phyloP scores from a whole-genome alignment of 1,284 basidiomycete genomes.

The Leccinum glutinopallens region DNA sequence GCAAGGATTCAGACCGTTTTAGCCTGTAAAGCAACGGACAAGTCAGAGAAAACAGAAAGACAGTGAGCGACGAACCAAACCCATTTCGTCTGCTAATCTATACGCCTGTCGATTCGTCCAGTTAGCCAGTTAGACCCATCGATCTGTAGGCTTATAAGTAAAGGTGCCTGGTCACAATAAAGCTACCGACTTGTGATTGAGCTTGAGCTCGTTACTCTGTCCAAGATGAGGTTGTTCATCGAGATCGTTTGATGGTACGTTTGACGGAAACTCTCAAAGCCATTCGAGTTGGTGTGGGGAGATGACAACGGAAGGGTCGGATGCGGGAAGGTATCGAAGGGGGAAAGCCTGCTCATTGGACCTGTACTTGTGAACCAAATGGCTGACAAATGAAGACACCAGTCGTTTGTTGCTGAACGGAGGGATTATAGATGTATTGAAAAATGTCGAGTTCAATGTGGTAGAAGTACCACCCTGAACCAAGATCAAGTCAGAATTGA shows the following conservation, averaged over 20 bases:
- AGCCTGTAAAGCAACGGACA: too few species aligned
- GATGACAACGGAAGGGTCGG: conserved; percentile 14
- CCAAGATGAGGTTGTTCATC: too few species aligned
- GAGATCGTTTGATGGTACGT: conserved; percentile 31
- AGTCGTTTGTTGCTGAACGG: conserved; percentile 61
- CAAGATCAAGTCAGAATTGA: background rate
- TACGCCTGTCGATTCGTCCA: too few species aligned
- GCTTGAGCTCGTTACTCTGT: too few species aligned
- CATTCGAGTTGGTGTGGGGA: conserved; percentile 58
- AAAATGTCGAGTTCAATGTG: conserved; percentile 16
- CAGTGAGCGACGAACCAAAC: too few species aligned
- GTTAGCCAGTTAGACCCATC: too few species aligned
- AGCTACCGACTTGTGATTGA: too few species aligned
- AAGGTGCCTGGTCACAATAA: too few species aligned
- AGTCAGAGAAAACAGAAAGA: too few species aligned
- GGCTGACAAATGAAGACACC: conserved; percentile 42
- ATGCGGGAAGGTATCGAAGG: conserved; percentile 44
- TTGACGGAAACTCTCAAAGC: conserved; percentile 70
- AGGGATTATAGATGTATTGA: conserved; percentile 65
- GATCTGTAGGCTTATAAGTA: too few species aligned
- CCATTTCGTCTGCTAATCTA: too few species aligned
- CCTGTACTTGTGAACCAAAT: conserved; percentile 43
- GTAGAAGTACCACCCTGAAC: conserved; percentile 14
- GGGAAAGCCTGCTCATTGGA: conserved; percentile 66
- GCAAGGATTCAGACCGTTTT: too few species aligned